phyloP scores from a whole-genome alignment of 345 rosid genomes.

The Rhodomyrtus tomentosa region DNA sequence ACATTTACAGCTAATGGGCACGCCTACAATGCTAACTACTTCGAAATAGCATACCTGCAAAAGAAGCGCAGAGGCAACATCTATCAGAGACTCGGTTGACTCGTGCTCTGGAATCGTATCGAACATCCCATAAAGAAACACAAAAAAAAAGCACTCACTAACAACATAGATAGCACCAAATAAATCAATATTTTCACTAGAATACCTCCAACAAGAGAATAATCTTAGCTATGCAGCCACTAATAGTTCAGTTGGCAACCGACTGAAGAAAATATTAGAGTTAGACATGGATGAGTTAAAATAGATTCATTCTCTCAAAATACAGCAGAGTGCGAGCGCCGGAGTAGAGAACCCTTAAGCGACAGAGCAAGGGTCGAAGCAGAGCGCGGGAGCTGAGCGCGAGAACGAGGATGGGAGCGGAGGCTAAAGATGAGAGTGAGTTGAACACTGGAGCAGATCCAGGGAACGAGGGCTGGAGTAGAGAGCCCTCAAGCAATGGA shows the following conservation, averaged over 20 bases:
- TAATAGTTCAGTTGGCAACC: neutral
- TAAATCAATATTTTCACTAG: neutral
- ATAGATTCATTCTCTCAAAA: neutral
- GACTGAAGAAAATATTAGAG: neutral
- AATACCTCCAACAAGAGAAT: neutral
- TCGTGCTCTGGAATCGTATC: slow-evolving; percentile 76
- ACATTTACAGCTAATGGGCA: neutral
- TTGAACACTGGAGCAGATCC: too few species aligned
- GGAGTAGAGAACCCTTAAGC: too few species aligned
- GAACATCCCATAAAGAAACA: slow-evolving; percentile 19
- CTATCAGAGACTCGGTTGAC: slow-evolving; percentile 24
- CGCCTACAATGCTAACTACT: neutral
- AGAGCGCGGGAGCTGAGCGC: too few species aligned
- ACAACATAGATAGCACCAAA: neutral
- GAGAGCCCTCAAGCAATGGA: too few species aligned
- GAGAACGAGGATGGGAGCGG: too few species aligned
- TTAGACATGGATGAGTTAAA: neutral
- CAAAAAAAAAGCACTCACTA: neutral
- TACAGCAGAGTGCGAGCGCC: too few species aligned
- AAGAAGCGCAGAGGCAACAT: slow-evolving; percentile 18
- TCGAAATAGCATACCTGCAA: slow-evolving; percentile 36
- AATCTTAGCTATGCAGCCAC: neutral
- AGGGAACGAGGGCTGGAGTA: too few species aligned
- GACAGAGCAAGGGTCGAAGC: too few species aligned
- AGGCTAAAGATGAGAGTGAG: too few species aligned